phyloP scores from a whole-genome alignment of 768 basidiomycete genomes.

The Xerocomellus intermedius region DNA sequence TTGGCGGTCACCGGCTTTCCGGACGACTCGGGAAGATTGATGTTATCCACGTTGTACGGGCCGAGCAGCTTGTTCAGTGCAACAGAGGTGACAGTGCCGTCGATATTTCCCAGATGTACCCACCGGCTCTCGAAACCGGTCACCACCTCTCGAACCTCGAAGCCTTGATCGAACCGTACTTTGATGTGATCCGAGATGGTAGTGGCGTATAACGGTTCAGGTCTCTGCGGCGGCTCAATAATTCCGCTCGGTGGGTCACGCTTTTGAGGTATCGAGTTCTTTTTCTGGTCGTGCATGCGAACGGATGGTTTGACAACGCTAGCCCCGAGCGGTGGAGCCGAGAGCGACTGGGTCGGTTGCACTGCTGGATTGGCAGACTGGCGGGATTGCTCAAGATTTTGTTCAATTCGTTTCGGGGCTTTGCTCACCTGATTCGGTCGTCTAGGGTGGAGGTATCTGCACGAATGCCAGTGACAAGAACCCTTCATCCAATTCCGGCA shows the following conservation, averaged over 20 bases:
- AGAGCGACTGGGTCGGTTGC: background rate
- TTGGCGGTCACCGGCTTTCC: constrained; percentile 33
- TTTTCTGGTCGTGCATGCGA: background rate
- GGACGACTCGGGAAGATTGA: constrained; percentile 33
- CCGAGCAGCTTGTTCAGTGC: constrained; percentile 40
- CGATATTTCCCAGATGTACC: constrained; percentile 54
- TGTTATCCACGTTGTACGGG: constrained; percentile 41
- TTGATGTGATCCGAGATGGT: constrained; percentile 54
- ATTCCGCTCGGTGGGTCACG: background rate
- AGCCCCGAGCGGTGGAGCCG: background rate
- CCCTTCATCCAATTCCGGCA: constrained; percentile 8
- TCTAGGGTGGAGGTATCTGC: constrained; percentile 2
- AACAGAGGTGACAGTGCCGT: constrained; percentile 30
- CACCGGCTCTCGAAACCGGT: constrained; percentile 73
- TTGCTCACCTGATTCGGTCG: constrained; percentile 11
- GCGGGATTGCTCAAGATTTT: background rate
- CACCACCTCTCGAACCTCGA: constrained; percentile 50
- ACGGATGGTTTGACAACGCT: background rate
- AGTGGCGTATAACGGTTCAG: constrained; percentile 26
- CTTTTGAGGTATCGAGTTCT: background rate
- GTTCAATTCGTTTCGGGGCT: background rate
- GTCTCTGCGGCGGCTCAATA: constrained; percentile 5
- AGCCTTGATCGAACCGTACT: constrained; percentile 59
- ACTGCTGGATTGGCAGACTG: background rate
- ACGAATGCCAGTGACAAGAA: background rate